Percentiles rank a stretch among this genome's conserved stretches.
Evolutionary conservation across 768 basidiomycete species (phyloP).

Genomic region (Calocera viscosa): DNA sequence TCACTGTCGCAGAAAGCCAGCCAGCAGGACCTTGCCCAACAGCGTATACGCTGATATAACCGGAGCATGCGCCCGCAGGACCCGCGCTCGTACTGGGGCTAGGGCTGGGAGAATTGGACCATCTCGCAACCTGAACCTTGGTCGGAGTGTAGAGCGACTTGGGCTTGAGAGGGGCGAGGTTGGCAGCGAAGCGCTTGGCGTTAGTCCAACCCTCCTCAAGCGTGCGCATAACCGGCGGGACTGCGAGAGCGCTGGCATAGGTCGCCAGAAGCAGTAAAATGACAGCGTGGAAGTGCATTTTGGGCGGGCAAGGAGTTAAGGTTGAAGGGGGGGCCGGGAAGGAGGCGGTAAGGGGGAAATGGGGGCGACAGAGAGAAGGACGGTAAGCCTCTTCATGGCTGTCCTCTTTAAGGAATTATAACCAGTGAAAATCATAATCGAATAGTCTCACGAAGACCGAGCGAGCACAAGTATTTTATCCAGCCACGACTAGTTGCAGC

Average conservation of each 20-base stretch:
- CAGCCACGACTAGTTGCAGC: neutral
- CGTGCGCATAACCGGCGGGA: neutral
- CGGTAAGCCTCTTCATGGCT: neutral
- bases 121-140: neutral
- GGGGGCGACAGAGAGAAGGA: neutral
- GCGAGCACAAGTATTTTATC: conserved; percentile 3
- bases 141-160: neutral
- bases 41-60: neutral
- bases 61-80: neutral
- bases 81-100: neutral
- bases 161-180: neutral
- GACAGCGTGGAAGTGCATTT: neutral
- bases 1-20: neutral
- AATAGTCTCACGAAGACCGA: neutral
- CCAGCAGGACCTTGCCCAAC: neutral
- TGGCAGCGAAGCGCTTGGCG: conserved; percentile 2
- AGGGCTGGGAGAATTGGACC: neutral
- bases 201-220: conserved; percentile 7
- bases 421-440: neutral
- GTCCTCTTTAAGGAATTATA: neutral
- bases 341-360: neutral
- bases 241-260: neutral
- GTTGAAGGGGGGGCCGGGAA: neutral
- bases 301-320: neutral
- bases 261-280: neutral